phyloP scores from a whole-genome alignment of 495 filamentous ascomycete species.

The Symbiotaphrina buchneri region DNA sequence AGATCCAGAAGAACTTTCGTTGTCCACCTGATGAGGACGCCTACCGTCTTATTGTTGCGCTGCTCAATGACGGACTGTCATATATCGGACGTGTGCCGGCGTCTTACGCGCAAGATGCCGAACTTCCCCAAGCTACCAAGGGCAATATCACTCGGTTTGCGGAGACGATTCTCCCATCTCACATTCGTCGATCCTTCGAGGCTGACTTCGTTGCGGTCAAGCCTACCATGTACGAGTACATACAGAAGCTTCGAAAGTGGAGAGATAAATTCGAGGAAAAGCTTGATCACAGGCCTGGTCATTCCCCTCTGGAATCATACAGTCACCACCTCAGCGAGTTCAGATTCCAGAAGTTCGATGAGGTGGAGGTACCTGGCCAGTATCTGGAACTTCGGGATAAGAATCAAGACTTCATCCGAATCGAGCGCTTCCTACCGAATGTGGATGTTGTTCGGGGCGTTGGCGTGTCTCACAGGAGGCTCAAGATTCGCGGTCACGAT shows the following conservation, averaged over 20 bases:
- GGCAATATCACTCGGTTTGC: slow-evolving; percentile 91
- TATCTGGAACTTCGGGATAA: slow-evolving; percentile 94
- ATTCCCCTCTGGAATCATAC: slow-evolving; percentile 51
- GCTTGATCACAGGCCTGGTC: slow-evolving; percentile 62
- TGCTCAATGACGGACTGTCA: slow-evolving; percentile 77
- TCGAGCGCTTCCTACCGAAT: slow-evolving; percentile 86
- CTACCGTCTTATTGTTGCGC: slow-evolving; percentile 87
- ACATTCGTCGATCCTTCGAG: slow-evolving; percentile 88
- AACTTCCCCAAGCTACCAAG: slow-evolving; percentile 75
- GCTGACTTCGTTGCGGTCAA: slow-evolving; percentile 83
- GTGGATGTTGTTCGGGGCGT: slow-evolving; percentile 80
- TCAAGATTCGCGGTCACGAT: slow-evolving; percentile 96
- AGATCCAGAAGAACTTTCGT: slow-evolving; percentile 96
- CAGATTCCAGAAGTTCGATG: slow-evolving; percentile 90
- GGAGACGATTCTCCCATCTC: slow-evolving; percentile 79
- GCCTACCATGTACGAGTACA: slow-evolving; percentile 93
- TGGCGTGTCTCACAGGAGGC: slow-evolving; percentile 68
- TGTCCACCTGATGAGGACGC: slow-evolving; percentile 96
- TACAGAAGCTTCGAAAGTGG: slow-evolving; percentile 90
- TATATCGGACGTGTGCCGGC: slow-evolving; percentile 73
- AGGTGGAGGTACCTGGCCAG: slow-evolving; percentile 93
- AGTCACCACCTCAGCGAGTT: slow-evolving; percentile 89
- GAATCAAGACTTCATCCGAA: slow-evolving; percentile 91
- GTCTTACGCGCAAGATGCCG: slow-evolving; percentile 75
- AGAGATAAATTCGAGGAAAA: slow-evolving; percentile 96